Percentiles rank a stretch among this genome's conserved stretches.
These are phyloP conservation scores for Boletus subparvulus DNA, from an alignment of 768 basidiomycete species.

Conservation along the genomic window DNA sequence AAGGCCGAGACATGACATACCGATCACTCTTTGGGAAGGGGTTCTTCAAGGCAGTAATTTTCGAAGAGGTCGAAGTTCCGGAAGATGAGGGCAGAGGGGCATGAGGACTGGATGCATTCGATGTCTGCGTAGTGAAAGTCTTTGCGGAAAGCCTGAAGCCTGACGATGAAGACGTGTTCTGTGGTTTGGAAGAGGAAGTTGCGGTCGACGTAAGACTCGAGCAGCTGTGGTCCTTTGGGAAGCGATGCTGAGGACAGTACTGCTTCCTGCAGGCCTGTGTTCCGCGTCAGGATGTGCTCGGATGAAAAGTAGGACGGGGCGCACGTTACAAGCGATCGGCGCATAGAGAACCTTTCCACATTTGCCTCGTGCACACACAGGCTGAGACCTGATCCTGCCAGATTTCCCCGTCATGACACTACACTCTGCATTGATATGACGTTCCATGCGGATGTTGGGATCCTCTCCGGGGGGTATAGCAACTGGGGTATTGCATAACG, in stretches of 20 bases:
- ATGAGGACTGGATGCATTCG: conserved; percentile 5
- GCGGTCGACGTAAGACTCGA: conserved; percentile 16
- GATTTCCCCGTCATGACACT: conserved; percentile 65
- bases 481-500: conserved; percentile 73
- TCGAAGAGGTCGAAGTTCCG: conserved; percentile 12
- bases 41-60: conserved; percentile 25
- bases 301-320: conserved; percentile 30
- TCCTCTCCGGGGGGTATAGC: conserved; percentile 76
- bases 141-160: conserved; percentile 8
- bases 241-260: conserved; percentile 79
- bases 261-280: conserved; percentile 65
- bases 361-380: conserved; percentile 56
- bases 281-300: not conserved
- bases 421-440: conserved; percentile 66
- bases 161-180: not conserved
- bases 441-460: conserved; percentile 79
- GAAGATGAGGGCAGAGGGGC: conserved; percentile 5
- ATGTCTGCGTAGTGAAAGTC: conserved; percentile 1
- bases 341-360: conserved; percentile 75
- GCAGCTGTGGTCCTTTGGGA: conserved; percentile 72
- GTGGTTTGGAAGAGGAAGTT: conserved; percentile 15
- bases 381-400: conserved; percentile 46
- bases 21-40: conserved; percentile 55
- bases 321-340: conserved; percentile 71
- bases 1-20: conserved; percentile 46